Conservation (phyloP, 805 yeast genomes). For the Cyberlindnera mrakii region DNA sequence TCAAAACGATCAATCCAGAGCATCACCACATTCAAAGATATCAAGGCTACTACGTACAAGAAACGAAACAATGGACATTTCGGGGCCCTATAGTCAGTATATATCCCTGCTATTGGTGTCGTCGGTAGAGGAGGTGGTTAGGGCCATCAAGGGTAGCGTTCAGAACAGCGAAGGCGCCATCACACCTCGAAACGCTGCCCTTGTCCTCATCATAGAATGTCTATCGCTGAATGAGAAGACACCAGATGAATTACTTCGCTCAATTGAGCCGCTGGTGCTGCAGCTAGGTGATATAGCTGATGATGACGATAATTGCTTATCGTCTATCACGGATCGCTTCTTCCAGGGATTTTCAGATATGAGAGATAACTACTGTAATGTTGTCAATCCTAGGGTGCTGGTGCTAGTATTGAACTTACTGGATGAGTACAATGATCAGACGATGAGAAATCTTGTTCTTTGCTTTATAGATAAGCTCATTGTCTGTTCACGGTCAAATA, state of each 20-base stretch:
- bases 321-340: neutral
- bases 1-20: too few relatives aligned
- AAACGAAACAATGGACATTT: too few relatives aligned
- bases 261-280: neutral
- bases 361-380: neutral
- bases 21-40: too few relatives aligned
- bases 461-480: neutral
- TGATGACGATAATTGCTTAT: neutral
- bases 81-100: too few relatives aligned
- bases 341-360: neutral
- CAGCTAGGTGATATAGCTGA: neutral
- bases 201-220: too few relatives aligned
- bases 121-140: too few relatives aligned
- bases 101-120: too few relatives aligned
- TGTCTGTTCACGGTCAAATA: neutral
- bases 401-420: neutral
- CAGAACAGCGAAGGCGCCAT: too few relatives aligned
- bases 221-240: neutral
- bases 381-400: neutral
- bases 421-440: neutral
- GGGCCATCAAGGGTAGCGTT: too few relatives aligned
- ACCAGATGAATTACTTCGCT: neutral
- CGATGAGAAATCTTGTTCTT: neutral
- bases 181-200: too few relatives aligned
- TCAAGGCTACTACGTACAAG: too few relatives aligned